Conservation (phyloP, 1,284 basidiomycete genomes). For the Lignosus rhinocerotis region DNA sequence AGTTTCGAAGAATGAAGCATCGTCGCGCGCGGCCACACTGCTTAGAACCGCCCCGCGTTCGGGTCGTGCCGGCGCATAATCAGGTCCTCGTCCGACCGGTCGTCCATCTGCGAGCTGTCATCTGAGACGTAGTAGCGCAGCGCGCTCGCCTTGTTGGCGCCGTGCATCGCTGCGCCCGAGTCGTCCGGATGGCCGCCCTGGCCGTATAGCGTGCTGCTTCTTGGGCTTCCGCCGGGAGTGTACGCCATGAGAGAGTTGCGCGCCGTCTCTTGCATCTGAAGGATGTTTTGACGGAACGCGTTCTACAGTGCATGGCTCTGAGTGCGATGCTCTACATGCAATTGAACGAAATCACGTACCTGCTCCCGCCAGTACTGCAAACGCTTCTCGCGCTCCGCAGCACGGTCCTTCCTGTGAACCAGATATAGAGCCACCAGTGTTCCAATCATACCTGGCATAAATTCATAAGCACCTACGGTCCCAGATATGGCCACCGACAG, state of each 20-base stretch:
- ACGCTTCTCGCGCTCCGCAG: slow-evolving; percentile 76
- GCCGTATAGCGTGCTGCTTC: slow-evolving; percentile 46
- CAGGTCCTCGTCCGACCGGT: slow-evolving; percentile 28
- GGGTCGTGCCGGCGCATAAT: slow-evolving; percentile 24
- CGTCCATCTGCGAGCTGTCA: slow-evolving; percentile 40
- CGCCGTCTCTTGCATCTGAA: slow-evolving; percentile 74
- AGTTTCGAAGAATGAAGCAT: neutral
- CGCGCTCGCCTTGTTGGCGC: slow-evolving; percentile 51
- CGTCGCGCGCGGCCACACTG: neutral
- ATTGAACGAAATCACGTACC: slow-evolving; percentile 38
- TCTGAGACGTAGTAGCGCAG: slow-evolving; percentile 55
- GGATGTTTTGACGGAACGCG: slow-evolving; percentile 74
- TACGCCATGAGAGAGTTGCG: slow-evolving; percentile 58
- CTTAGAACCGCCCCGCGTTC: slow-evolving; percentile 23
- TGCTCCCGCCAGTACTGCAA: slow-evolving; percentile 88
- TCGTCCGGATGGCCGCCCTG: slow-evolving; percentile 55
- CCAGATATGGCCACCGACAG: too few relatives aligned
- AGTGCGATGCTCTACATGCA: neutral
- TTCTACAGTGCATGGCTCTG: slow-evolving; percentile 43
- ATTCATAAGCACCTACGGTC: neutral
- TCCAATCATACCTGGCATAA: slow-evolving; percentile 62
- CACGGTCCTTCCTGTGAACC: slow-evolving; percentile 70
- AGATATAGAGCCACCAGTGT: slow-evolving; percentile 70
- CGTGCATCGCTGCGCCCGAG: slow-evolving; percentile 50
- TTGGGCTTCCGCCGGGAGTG: slow-evolving; percentile 44